Evolutionary conservation across 371 early-diverging fungal species (phyloP).

Genomic region (Funneliformis caledonium): DNA sequence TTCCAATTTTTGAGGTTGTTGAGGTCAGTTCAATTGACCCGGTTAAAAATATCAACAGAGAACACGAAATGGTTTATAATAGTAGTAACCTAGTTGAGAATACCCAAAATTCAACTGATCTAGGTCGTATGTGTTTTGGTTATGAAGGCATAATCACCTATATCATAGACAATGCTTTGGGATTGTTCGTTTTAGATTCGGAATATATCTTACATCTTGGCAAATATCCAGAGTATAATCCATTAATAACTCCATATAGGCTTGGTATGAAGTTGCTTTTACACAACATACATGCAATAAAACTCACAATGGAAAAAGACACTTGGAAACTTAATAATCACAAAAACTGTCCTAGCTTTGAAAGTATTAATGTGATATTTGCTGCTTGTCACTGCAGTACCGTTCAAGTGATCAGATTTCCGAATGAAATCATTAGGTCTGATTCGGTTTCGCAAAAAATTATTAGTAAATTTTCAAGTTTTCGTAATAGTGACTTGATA

Average conservation of each 20-base stretch:
- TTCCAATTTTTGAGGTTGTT: not conserved
- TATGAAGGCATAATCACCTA: not conserved
- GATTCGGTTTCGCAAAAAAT: not conserved
- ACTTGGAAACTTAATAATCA: not conserved
- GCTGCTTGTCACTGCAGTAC: conserved; percentile 15
- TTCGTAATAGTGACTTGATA: not conserved
- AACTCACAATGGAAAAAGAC: not conserved
- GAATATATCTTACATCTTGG: conserved; percentile 9
- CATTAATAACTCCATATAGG: not conserved
- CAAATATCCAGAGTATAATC: not conserved
- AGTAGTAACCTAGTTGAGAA: not conserved
- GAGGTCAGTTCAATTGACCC: not conserved
- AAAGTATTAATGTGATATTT: not conserved
- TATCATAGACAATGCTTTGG: conserved; percentile 16
- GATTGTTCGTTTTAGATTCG: not conserved
- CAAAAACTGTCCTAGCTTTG: not conserved
- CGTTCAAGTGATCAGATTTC: not conserved
- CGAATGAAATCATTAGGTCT: not conserved
- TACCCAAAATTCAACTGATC: not conserved
- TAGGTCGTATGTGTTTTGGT: not conserved
- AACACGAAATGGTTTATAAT: not conserved
- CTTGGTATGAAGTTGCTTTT: conserved; percentile 9
- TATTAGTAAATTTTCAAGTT: conserved; percentile 10
- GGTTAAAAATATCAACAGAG: not conserved
- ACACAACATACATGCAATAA: conserved; percentile 2